These are phyloP conservation scores for Cicer yamashitae DNA, from an alignment of 306 rosid genomes.

Conservation along the genomic window DNA sequence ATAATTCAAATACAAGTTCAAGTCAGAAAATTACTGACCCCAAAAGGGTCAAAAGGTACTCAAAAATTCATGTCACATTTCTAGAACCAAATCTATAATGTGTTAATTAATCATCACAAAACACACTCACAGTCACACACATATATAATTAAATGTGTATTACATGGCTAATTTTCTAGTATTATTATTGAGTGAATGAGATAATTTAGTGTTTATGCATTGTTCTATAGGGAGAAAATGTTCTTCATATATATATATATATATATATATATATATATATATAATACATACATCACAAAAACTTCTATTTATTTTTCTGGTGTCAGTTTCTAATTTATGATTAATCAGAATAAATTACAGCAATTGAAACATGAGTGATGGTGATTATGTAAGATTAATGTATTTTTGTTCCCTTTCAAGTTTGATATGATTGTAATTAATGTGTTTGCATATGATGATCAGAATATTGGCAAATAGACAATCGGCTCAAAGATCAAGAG, in stretches of 20 bases:
- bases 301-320: too few species aligned
- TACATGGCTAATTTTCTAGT: neutral
- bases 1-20: conserved; percentile 42
- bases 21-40: conserved; percentile 73
- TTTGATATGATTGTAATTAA: conserved; percentile 4
- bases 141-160: neutral
- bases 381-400: neutral
- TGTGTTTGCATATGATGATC: conserved; percentile 21
- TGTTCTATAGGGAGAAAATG: neutral
- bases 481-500: conserved; percentile 97
- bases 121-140: neutral
- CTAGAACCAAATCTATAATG: neutral
- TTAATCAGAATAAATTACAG: neutral
- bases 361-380: neutral
- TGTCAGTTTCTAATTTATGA: neutral
- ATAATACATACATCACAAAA: too few species aligned
- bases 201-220: neutral
- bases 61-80: conserved; percentile 30
- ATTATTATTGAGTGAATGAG: neutral
- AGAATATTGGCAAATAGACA: conserved; percentile 98
- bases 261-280: too few species aligned
- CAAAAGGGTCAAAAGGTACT: conserved; percentile 89
- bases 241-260: neutral
- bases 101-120: neutral
- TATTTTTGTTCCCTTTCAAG: neutral